Evolutionary conservation across 495 filamentous ascomycete species (phyloP).

Genomic region (Pseudevernia furfuracea): DNA sequence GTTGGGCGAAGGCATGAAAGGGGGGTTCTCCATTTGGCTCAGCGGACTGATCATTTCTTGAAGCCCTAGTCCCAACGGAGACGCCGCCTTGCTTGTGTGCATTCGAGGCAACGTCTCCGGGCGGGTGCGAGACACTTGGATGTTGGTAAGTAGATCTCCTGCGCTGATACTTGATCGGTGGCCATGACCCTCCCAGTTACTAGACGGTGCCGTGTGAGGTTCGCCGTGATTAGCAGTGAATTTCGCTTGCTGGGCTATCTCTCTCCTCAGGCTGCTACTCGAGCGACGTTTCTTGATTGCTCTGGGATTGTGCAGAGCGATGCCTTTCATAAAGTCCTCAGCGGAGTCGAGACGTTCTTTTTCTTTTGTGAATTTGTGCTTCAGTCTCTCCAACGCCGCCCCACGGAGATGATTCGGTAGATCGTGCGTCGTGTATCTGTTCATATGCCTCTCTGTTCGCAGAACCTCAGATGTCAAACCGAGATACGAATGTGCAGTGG

Average conservation of each 20-base stretch:
- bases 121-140: slow-evolving; percentile 57
- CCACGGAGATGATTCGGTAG: slow-evolving; percentile 88
- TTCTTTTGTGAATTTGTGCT: slow-evolving; percentile 86
- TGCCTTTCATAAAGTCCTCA: slow-evolving; percentile 86
- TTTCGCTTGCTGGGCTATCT: slow-evolving; percentile 65
- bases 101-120: slow-evolving; percentile 8
- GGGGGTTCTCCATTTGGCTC: slow-evolving; percentile 47
- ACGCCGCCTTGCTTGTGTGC: slow-evolving; percentile 31
- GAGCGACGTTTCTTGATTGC: slow-evolving; percentile 60
- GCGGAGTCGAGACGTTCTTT: slow-evolving; percentile 66
- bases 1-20: slow-evolving; percentile 50
- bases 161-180: slow-evolving; percentile 46
- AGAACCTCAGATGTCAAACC: slow-evolving; percentile 86
- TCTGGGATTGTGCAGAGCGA: slow-evolving; percentile 83
- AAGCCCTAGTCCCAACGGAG: slow-evolving; percentile 26
- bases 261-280: slow-evolving; percentile 68
- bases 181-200: slow-evolving; percentile 5
- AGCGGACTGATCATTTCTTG: slow-evolving; percentile 46
- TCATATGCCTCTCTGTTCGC: slow-evolving; percentile 83
- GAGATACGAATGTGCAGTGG: slow-evolving; percentile 88
- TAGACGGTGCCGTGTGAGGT: slow-evolving; percentile 24
- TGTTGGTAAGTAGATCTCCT: slow-evolving; percentile 74
- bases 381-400: slow-evolving; percentile 71
- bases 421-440: slow-evolving; percentile 83
- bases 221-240: slow-evolving; percentile 30